These are phyloP conservation scores for Apiotrichum mycotoxinovorans DNA, from an alignment of 1,284 basidiomycete species.

Conservation along the genomic window DNA sequence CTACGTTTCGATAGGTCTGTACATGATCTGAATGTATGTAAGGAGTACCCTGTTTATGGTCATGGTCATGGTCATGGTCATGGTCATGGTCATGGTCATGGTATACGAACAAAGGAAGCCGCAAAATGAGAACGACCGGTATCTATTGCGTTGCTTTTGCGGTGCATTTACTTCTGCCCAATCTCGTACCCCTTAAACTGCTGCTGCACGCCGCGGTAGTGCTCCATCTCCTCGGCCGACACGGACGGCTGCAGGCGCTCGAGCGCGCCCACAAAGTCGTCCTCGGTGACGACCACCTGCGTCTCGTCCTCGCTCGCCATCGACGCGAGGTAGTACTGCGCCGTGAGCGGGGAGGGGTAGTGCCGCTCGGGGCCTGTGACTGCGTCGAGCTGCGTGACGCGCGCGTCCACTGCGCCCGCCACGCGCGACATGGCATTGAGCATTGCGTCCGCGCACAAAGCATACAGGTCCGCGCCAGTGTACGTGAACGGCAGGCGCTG, in stretches of 20 bases:
- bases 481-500: constrained; percentile 84
- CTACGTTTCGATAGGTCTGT: too few species aligned
- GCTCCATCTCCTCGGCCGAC: constrained; percentile 79
- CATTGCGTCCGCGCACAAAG: constrained; percentile 93
- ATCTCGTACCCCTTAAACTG: constrained; percentile 56
- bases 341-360: constrained; percentile 74
- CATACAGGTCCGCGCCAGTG: constrained; percentile 97
- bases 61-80: too few species aligned
- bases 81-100: too few species aligned
- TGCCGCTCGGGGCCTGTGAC: constrained; percentile 32
- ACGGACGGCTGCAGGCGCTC: constrained; percentile 79
- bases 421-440: constrained; percentile 90
- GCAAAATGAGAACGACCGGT: too few species aligned
- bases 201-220: constrained; percentile 72
- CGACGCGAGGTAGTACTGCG: constrained; percentile 89
- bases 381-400: constrained; percentile 57
- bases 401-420: constrained; percentile 71
- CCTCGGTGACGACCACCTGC: constrained; percentile 64
- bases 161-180: constrained; percentile 10
- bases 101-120: too few species aligned
- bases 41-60: not conserved
- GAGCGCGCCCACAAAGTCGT: constrained; percentile 76
- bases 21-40: constrained; percentile 3
- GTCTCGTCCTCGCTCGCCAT: constrained; percentile 71
- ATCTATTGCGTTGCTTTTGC: too few species aligned